Evolutionary conservation across 2,329 filamentous ascomycete genomes (phyloP).

Genomic region (Ophiostoma fasciatum): DNA sequence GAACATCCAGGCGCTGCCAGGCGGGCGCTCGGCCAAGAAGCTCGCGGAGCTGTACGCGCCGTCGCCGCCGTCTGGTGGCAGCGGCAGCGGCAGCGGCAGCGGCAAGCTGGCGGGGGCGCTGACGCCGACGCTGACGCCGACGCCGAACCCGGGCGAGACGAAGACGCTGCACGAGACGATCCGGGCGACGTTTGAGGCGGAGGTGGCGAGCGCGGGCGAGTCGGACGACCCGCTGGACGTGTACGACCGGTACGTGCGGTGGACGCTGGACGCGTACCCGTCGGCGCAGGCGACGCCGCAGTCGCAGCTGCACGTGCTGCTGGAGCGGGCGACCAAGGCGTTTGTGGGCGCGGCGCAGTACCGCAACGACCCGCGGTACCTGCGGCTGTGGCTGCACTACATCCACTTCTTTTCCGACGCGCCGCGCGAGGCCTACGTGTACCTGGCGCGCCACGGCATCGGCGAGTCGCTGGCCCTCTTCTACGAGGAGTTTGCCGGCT

Average conservation of each 20-base stretch:
- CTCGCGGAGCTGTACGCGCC: conserved; percentile 71
- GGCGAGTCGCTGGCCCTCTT: conserved; percentile 80
- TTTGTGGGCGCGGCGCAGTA: conserved; percentile 80
- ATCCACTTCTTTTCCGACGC: conserved; percentile 84
- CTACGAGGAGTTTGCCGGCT: conserved; percentile 93
- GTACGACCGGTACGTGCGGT: conserved; percentile 92
- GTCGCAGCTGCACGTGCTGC: conserved; percentile 74
- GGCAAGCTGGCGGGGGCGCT: conserved; percentile 28
- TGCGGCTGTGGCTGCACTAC: conserved; percentile 89
- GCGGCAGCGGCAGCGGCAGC: conserved; percentile 23
- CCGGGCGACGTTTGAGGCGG: conserved; percentile 72
- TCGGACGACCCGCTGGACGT: conserved; percentile 91
- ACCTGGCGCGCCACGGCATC: conserved; percentile 74
- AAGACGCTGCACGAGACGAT: conserved; percentile 62
- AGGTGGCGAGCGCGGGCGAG: conserved; percentile 64
- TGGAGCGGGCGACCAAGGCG: conserved; percentile 83
- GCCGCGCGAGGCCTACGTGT: conserved; percentile 86
- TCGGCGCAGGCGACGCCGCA: conserved; percentile 82
- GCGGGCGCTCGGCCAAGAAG: conserved; percentile 75
- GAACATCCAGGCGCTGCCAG: conserved; percentile 88
- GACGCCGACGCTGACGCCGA: conserved; percentile 19
- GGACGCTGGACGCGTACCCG: conserved; percentile 90
- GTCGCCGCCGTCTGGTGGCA: conserved; percentile 25
- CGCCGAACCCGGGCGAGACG: conserved; percentile 56
- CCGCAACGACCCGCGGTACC: conserved; percentile 86